These are phyloP conservation scores for Zygnema circumcarinatum DNA, from an alignment of 139 green algal genomes.

Conservation along the genomic window DNA sequence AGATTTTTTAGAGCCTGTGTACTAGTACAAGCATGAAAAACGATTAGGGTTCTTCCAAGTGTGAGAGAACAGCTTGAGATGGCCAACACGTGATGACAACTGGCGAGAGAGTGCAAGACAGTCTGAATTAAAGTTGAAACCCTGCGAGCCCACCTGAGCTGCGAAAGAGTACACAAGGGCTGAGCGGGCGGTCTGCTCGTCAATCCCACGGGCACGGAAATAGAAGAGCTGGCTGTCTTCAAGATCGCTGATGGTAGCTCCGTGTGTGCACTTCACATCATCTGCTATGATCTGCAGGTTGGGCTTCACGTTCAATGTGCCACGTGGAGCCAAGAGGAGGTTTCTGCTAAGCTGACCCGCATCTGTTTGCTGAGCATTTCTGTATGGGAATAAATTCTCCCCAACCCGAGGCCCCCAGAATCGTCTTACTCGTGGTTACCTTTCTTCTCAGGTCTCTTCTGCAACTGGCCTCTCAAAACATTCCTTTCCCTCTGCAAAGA, in stretches of 20 bases:
- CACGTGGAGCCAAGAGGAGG: slow-evolving; percentile 89
- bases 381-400: neutral
- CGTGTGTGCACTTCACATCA: slow-evolving; percentile 99
- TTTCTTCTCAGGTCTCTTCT: too few species aligned
- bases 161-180: slow-evolving; percentile 61
- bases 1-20: neutral
- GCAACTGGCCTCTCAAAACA: too few species aligned
- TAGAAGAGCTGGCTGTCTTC: slow-evolving; percentile 98
- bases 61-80: neutral
- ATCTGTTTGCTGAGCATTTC: slow-evolving; percentile 90
- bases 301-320: slow-evolving; percentile 96
- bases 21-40: neutral
- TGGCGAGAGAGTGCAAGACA: too few species aligned
- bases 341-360: slow-evolving; percentile 93
- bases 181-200: slow-evolving; percentile 30
- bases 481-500: too few species aligned
- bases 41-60: neutral
- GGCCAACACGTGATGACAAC: too few species aligned
- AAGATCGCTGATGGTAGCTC: slow-evolving; percentile 94
- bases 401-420: too few species aligned
- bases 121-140: too few species aligned
- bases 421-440: too few species aligned
- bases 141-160: slow-evolving; percentile 48
- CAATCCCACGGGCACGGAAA: slow-evolving; percentile 72
- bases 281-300: slow-evolving; percentile 99